Base-by-base conservation (phyloP, 768 basidiomycete genomes). In the Macrolepiota fuliginosa region DNA sequence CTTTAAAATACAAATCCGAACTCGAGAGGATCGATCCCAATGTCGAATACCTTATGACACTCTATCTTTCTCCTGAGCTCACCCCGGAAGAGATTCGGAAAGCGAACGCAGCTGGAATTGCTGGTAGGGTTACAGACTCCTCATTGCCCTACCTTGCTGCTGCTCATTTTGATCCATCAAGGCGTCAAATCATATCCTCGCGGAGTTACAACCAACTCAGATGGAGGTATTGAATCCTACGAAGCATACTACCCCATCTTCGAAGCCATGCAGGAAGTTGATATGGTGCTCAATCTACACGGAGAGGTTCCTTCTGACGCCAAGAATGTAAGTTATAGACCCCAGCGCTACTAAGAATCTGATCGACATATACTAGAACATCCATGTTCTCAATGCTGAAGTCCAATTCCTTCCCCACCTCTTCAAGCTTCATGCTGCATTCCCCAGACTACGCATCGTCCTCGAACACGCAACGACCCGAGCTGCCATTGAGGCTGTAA, bases 181-280 rank as follows among this genome's bases (percentile, higher is more conserved):
- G 81, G 96, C 42, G 93, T 99, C 67, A 98, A 99, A 75, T 95
- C 92, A 15, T 99, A 99, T 73, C 97, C 97, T 52, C 83, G 92
- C 63, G 97, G 97, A 10, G 96, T 99, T 3, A 99, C 97, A 24
- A 99, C 97, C 37, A 96, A 98, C 73, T 96, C 93, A 12, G 93
- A 95, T 61, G 88, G 92, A 36, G 97, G 97, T 6, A 96, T 98
- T 65, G 96, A 98, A 72, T 93, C 93, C 13, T 98, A 98, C 67
- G 91, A 92, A 67, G 81, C 84, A 1, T 99, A 96, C 72, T 97
- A 98, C 73, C 89, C 91, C 19, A 85, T 97, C 35, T 98, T 99
- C 71, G 87, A 86, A 67, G 91, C 88, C 39, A 98, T 98, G 96
- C 87, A 98, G 76, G 87, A 92, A 69, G 89, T 86, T 27, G 92